A percentile compares a stretch with the other conserved stretches of the same genome.
Evolutionary conservation across 208 protist genomes (phyloP).

Genomic region (Leishmania gerbilli): DNA sequence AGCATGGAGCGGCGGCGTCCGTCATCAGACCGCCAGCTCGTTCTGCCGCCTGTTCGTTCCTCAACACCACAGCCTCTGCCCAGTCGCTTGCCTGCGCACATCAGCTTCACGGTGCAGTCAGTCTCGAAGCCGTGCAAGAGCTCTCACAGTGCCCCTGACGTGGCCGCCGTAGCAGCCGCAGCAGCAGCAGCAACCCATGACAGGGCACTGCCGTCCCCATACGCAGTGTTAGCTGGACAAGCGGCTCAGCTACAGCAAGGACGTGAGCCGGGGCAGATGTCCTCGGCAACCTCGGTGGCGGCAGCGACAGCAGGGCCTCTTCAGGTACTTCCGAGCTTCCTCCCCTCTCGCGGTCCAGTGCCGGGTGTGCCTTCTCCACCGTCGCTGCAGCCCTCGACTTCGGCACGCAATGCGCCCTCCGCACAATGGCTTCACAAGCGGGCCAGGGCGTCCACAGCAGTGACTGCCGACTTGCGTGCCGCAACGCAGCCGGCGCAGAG

Average conservation of each 20-base stretch:
- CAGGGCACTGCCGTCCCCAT: neutral
- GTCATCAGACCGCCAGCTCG: neutral
- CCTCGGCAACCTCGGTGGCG: neutral
- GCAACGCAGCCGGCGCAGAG: neutral
- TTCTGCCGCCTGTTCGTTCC: neutral
- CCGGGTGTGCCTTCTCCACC: neutral
- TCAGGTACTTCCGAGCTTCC: constrained; percentile 9
- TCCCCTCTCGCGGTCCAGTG: neutral
- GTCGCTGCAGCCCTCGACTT: neutral
- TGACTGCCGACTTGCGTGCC: neutral
- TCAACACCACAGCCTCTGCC: neutral
- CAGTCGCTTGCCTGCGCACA: constrained; percentile 10
- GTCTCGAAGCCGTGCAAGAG: constrained; percentile 11
- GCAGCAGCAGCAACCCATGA: neutral
- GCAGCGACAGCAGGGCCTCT: constrained; percentile 3
- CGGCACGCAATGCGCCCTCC: neutral
- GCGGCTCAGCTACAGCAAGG: neutral
- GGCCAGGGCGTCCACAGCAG: neutral
- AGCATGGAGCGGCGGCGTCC: neutral
- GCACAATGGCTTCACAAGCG: neutral
- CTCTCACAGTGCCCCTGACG: neutral
- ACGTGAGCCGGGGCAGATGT: neutral
- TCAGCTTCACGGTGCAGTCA: constrained; percentile 23
- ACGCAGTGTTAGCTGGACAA: neutral
- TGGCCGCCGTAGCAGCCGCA: neutral